Base-by-base conservation (phyloP, 352 stramenopile species). In the Phytophthora quininea region DNA sequence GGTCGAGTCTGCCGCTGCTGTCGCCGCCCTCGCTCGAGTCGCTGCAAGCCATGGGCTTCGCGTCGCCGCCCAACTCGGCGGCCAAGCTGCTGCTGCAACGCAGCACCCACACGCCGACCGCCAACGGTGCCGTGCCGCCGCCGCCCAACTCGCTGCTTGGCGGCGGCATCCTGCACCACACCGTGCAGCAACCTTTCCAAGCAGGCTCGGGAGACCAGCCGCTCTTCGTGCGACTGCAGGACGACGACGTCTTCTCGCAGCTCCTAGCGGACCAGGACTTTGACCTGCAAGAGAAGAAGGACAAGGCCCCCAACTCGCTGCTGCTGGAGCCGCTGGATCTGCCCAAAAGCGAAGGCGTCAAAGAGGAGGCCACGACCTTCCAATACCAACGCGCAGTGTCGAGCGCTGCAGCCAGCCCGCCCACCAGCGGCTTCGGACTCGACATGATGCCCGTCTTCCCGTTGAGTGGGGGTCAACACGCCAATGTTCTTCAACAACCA, bases 211-310 rank as follows among this genome's bases (percentile, higher is more conserved):
- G 75, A 0, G 70, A 81, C 48, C 29, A 68, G 32, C 65, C 66
- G 33, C 56, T 74, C 3, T 73, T 71, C 46, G 71, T 71, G 33
- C 69, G 73, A 0, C 55, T 79, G 2, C 19, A 73, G n/a, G 81
- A 88, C 40, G 79, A 86, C 54, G 76, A 81, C 33, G 69, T 79
- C 49, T 75, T 90, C 47, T 69, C 57, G 0, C 74, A 86, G 35
- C 68, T 89, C 38, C 63, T 90, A 3, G 74, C 55, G 19, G 74
- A 84, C 3, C 74, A 85, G 12, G 76, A 85, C 35, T 85, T 85
- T 37, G 76, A 84, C 12, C 67, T 72, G 14, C 62, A 62, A n/a
- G 71, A 70, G 45, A 71, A 76, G 45, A 55, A 73, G 31, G 57
- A 67, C 19, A 72, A 71, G n/a, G 35, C 64, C 3, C 12, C 55